Conservation (phyloP, 257 asterid species). For the Nicotiana attenuata region DNA sequence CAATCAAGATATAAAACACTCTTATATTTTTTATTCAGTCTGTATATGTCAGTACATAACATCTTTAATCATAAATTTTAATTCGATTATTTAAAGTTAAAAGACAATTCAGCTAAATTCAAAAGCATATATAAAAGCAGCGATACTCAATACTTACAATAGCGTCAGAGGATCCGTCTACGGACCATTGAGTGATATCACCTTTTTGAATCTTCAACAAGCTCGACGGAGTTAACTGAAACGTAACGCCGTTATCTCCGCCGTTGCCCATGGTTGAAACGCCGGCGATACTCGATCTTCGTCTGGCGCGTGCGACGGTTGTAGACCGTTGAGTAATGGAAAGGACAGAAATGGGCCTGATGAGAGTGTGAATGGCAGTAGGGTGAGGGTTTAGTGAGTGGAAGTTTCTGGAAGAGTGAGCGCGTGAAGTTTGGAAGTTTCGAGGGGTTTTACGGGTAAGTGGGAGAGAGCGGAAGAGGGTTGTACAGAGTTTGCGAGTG, state of each 20-base stretch:
- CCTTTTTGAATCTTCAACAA: conserved; percentile 66
- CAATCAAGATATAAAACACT: background rate
- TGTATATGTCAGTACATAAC: background rate
- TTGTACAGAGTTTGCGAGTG: conserved; percentile 14
- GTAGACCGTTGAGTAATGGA: conserved; percentile 15
- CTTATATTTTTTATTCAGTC: background rate
- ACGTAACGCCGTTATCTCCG: conserved; percentile 28
- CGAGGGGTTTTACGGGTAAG: conserved; percentile 18
- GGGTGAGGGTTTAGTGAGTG: background rate
- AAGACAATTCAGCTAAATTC: background rate
- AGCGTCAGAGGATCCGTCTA: conserved; percentile 89
- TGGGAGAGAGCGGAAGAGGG: conserved; percentile 15
- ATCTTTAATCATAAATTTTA: background rate
- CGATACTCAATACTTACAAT: conserved; percentile 49
- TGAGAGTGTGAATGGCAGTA: conserved; percentile 14
- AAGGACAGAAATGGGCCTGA: conserved; percentile 26
- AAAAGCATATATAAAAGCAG: background rate
- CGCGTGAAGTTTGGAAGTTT: conserved; percentile 16
- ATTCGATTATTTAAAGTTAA: background rate
- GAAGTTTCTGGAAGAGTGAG: conserved; percentile 4
- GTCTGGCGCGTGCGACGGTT: conserved; percentile 12
- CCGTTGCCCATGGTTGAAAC: conserved; percentile 55
- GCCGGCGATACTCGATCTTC: conserved; percentile 18
- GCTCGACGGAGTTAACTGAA: conserved; percentile 49
- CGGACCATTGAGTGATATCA: conserved; percentile 81